These are phyloP conservation scores for Paspalum vaginatum DNA, from an alignment of 176 grass and related monocot species.

Conservation along the genomic window DNA sequence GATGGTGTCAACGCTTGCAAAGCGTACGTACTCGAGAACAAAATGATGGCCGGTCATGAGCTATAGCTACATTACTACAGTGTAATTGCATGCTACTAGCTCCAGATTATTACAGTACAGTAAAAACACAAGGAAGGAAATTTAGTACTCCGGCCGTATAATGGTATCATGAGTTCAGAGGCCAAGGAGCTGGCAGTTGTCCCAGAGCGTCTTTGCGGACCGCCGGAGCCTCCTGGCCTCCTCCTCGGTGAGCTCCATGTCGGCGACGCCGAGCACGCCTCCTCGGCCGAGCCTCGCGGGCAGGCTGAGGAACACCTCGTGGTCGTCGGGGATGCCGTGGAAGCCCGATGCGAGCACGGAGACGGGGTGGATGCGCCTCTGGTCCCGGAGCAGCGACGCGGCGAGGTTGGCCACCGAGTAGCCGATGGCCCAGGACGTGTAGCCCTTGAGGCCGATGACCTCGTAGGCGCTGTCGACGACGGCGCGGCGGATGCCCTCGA, in stretches of 20 bases:
- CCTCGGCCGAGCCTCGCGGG: conserved; percentile 56
- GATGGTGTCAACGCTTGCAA: too few relatives aligned
- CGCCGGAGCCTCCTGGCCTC: conserved; percentile 50
- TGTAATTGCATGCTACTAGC: too few relatives aligned
- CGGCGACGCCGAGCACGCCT: conserved; percentile 57
- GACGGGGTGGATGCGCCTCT: conserved; percentile 78
- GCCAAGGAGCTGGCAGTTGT: conserved; percentile 58
- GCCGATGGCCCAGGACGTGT: conserved; percentile 93
- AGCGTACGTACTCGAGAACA: too few relatives aligned
- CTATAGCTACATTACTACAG: too few relatives aligned
- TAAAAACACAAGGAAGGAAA: too few relatives aligned
- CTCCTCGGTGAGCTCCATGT: conserved; percentile 74
- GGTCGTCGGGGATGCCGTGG: conserved; percentile 59
- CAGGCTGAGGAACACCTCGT: conserved; percentile 84
- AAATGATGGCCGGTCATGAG: too few relatives aligned
- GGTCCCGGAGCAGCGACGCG: conserved; percentile 68
- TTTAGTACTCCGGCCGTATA: too few relatives aligned
- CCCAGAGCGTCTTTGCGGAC: conserved; percentile 76
- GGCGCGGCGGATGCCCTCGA: conserved; percentile 63
- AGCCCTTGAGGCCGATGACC: conserved; percentile 73
- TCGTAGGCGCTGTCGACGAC: conserved; percentile 74
- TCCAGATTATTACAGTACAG: too few relatives aligned
- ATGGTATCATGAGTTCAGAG: conserved; percentile 26
- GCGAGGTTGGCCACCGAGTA: conserved; percentile 76
- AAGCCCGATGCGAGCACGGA: conserved; percentile 70